Conservation (phyloP, 345 rosid species). For the Populus pruinosa region DNA sequence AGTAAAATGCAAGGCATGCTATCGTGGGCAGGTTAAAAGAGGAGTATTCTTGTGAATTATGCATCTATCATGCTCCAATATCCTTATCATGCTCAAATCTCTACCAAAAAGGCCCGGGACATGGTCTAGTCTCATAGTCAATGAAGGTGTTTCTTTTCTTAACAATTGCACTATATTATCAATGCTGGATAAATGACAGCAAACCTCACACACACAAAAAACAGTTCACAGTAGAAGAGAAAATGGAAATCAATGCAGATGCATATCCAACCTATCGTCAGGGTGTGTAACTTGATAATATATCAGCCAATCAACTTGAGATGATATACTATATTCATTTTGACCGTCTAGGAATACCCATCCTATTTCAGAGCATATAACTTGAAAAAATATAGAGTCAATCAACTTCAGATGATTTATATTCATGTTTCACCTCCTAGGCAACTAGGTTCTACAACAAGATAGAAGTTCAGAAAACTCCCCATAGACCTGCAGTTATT, state of each 20-base stretch:
- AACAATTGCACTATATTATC: background rate
- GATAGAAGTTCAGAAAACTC: background rate
- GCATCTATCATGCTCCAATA: background rate
- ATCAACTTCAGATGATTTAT: background rate
- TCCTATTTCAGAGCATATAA: background rate
- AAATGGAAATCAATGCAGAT: background rate
- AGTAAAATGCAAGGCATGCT: background rate
- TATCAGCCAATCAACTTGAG: background rate
- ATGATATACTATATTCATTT: background rate
- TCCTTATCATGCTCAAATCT: background rate
- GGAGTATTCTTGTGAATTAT: background rate
- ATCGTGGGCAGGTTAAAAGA: background rate
- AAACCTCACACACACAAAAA: background rate
- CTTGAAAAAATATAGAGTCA: background rate
- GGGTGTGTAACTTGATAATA: background rate
- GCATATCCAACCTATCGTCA: background rate
- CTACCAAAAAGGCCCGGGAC: background rate
- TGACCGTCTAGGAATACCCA: background rate
- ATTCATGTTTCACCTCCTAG: background rate
- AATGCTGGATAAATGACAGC: background rate
- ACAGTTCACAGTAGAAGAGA: background rate
- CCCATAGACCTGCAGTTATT: background rate
- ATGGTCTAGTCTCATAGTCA: background rate
- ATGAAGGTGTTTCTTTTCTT: background rate
- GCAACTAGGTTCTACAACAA: background rate